Conservation (phyloP, 805 yeast genomes). For the Candida ortonii region DNA sequence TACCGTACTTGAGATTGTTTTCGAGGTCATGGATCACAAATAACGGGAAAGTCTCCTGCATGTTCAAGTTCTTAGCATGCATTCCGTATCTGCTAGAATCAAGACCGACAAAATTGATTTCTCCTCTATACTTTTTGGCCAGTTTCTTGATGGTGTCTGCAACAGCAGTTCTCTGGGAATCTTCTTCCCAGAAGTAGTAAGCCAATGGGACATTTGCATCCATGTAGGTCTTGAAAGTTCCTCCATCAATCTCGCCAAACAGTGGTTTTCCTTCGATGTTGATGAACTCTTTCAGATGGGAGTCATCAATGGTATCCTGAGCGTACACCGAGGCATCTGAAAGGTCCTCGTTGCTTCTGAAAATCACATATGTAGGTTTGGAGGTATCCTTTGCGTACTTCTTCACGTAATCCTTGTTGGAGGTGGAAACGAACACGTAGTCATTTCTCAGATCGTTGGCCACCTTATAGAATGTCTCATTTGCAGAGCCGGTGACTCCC, state of each 20-base stretch:
- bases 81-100: slow-evolving; percentile 77
- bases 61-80: slow-evolving; percentile 83
- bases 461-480: slow-evolving; percentile 56
- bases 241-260: slow-evolving; percentile 84
- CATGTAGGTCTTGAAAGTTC: slow-evolving; percentile 74
- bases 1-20: slow-evolving; percentile 72
- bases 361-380: slow-evolving; percentile 41
- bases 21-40: slow-evolving; percentile 78
- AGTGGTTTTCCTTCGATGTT: slow-evolving; percentile 69
- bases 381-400: slow-evolving; percentile 34
- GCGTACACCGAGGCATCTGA: slow-evolving; percentile 49
- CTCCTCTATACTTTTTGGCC: slow-evolving; percentile 76
- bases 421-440: slow-evolving; percentile 55
- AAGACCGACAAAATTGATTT: slow-evolving; percentile 82
- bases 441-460: slow-evolving; percentile 68
- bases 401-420: slow-evolving; percentile 33
- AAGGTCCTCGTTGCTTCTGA: slow-evolving; percentile 44
- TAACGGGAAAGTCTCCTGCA: slow-evolving; percentile 84
- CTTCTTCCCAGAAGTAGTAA: slow-evolving; percentile 76
- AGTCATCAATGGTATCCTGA: slow-evolving; percentile 34
- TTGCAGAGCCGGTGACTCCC: slow-evolving; percentile 36
- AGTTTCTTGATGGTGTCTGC: slow-evolving; percentile 51
- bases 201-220: slow-evolving; percentile 73
- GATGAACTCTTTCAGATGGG: slow-evolving; percentile 46
- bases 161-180: slow-evolving; percentile 61